Base-by-base conservation (phyloP, 768 basidiomycete species). In the Tylopilus rubrobrunneus region DNA sequence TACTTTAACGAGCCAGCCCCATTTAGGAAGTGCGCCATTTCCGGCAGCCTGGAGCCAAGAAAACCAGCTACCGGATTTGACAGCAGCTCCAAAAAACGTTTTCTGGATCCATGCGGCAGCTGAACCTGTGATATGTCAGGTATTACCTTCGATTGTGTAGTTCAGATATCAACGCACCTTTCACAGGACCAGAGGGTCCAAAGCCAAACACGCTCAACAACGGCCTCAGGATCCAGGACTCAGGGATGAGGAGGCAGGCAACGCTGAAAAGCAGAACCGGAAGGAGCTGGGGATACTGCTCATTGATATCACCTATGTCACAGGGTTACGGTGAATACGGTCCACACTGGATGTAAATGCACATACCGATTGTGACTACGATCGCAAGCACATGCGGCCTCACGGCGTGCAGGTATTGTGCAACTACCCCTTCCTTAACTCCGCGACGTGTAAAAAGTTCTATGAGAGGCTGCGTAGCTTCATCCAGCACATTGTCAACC, bases 131-230 rank as follows among this genome's bases (percentile, higher is more conserved):
- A 19, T 19, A 19, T 19, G 19, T 19, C 19, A 19, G 19, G 19
- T 19, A 19, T 19, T 19, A 19, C 19, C 19, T 19, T 19, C 19
- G 19, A 19, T 19, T 19, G 19, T 19, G 19, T 19, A 19, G 19
- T 19, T 19, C 19, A 19, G 19, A 19, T 19, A 19, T 19, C 25
- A 17, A 14, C 39, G 14, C n/a, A 63, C 62, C 62, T 48, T 52
- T 54, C 10, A 55, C 25, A 11, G 53, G 61, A 8, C 57, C 61
- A 0, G 19, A 2, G 33, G 55, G 58, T 15, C 62, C 62, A 3
- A 60, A 61, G 11, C 62, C 62, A 21, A 63, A 47, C 21, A 57
- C 5, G 0, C 55, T 44, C 1, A 63, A 19, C 4, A 64, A 51
- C 2, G 53, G 58, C 11, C 43, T 2, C 8, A 64, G 51, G 2